Evolutionary conservation across 345 rosid species (phyloP), one percentile per base, ranked within the genome.

Genomic region (Gossypium stocksii): DNA sequence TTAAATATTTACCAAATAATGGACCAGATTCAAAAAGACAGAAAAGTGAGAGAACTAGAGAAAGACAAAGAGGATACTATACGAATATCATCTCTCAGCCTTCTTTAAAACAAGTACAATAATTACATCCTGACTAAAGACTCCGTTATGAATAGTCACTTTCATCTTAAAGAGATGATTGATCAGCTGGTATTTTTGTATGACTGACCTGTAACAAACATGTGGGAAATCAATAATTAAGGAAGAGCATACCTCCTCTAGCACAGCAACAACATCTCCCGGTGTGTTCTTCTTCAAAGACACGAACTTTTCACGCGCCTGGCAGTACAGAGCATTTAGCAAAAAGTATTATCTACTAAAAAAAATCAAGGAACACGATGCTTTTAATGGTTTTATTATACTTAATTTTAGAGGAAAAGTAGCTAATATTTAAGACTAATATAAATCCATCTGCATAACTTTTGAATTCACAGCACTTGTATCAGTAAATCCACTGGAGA

Each of bases 241-340:
- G 41, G 54, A 48, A 81, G 17, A 58, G 52, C 34, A 52, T 88
- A 91, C 98, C 97, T 93, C 98, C 85, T 93, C 98, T 63, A 91
- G 79, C 77, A 85, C 92, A 19, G 89, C 91, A 85, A 93, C 82
- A 78, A 91, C 76, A 65, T 93, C 97, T 70, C 80, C 91, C 56
- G 84, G 83, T 38, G 95, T 81, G 81, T 78, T 93, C 86, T 87
- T 93, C 85, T 89, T 93, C 83, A 91, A 85, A 29, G 98, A 89
- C 29, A 88, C 90, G 85, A 86, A 89, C 81, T 88, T 93, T 72
- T 93, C 97, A 7, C 97, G 94, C 51, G 98, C 93, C 97, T 93
- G 83, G 62, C 76, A 81, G 79, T 38, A 52, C 17, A 75, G 67
- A 29, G 66, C 65, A 59, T 61, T 72, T 38, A 43, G n/a, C 59